Conservation (phyloP, 805 yeast species). For the Limtongozyma cylindracea region DNA sequence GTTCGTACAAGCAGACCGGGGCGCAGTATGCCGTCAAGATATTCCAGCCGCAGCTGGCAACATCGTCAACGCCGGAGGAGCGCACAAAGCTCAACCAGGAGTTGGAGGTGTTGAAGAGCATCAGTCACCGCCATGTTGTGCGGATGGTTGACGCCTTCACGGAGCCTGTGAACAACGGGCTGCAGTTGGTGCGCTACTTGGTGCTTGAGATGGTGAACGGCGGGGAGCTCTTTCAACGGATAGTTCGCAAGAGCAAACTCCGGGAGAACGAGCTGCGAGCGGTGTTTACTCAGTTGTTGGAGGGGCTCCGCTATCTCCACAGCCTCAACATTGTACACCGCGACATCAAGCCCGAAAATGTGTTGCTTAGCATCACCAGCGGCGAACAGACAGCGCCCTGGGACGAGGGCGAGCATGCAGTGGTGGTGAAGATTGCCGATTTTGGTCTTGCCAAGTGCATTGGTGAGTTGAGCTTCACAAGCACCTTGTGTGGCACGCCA, state of each 20-base stretch:
- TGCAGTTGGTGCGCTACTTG: too few species aligned
- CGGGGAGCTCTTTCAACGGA: conserved; percentile 55
- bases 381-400: conserved; percentile 29
- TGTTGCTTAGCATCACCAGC: conserved; percentile 20
- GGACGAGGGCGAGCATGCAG: conserved; percentile 32
- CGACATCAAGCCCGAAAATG: conserved; percentile 19
- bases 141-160: conserved; percentile 31
- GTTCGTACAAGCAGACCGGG: conserved; percentile 29
- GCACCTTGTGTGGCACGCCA: conserved; percentile 69
- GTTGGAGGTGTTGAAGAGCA: conserved; percentile 33
- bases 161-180: conserved; percentile 20
- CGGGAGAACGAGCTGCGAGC: conserved; percentile 36
- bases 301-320: conserved; percentile 14
- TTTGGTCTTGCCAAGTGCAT: conserved; percentile 52
- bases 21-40: conserved; percentile 48
- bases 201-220: conserved; percentile 52
- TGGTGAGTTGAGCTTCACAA: conserved; percentile 51
- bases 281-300: conserved; percentile 20
- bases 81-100: conserved; percentile 29
- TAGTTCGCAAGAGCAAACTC: conserved; percentile 35
- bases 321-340: conserved; percentile 15
- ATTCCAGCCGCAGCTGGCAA: conserved; percentile 25
- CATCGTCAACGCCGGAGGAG: conserved; percentile 4
- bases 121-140: conserved; percentile 50
- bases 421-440: conserved; percentile 57